phyloP scores from a whole-genome alignment of 2,329 filamentous ascomycete species.

The Aureobasidium mangrovei region DNA sequence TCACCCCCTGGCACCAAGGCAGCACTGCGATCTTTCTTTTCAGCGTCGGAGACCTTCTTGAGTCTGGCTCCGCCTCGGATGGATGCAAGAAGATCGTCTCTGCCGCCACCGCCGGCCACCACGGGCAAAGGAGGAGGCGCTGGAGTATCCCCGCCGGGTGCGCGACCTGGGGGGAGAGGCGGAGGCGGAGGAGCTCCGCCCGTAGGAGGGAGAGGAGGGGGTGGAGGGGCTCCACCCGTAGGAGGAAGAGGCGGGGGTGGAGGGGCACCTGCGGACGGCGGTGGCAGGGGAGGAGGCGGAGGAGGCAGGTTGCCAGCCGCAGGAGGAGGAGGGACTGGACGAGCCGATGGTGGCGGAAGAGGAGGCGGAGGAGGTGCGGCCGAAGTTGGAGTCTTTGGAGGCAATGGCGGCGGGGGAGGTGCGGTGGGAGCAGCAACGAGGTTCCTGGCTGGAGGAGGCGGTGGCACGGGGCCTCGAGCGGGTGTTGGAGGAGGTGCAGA shows the following conservation, averaged over 20 bases:
- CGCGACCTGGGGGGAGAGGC: conserved; percentile 40
- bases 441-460: conserved; percentile 22
- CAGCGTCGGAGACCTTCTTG: conserved; percentile 63
- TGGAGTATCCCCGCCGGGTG: conserved; percentile 42
- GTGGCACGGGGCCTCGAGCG: conserved; percentile 24
- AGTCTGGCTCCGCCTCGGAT: conserved; percentile 59
- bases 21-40: conserved; percentile 64
- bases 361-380: conserved; percentile 33
- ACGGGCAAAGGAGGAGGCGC: conserved; percentile 41
- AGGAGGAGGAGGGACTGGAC: conserved; percentile 27
- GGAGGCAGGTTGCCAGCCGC: conserved; percentile 29
- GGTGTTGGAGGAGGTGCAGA: conserved; percentile 51
- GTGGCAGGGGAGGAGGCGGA: conserved; percentile 35
- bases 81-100: conserved; percentile 56
- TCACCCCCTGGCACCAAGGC: conserved; percentile 50
- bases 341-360: conserved; percentile 27
- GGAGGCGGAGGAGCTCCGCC: conserved; percentile 34
- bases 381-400: conserved; percentile 26
- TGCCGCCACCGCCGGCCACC: conserved; percentile 37
- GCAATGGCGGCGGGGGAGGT: conserved; percentile 34
- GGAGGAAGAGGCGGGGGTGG: conserved; percentile 35
- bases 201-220: conserved; percentile 25
- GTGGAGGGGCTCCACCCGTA: conserved; percentile 29
- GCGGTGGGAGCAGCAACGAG: conserved; percentile 26
- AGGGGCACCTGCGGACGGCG: conserved; percentile 27